phyloP scores from a whole-genome alignment of 441 rosid species.

The Flueggea neowawraea region DNA sequence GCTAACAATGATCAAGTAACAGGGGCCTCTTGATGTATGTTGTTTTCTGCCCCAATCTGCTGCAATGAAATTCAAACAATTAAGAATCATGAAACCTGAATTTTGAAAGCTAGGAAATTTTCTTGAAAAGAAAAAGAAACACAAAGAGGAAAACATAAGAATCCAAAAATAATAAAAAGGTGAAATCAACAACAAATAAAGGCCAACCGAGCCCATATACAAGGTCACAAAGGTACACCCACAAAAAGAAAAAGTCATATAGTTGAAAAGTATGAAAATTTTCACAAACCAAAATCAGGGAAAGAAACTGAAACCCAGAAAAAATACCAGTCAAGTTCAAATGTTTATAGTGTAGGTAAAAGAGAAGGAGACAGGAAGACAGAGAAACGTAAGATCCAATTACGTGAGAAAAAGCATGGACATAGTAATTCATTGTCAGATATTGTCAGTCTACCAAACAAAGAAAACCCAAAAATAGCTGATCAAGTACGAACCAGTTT shows the following conservation, averaged over 20 bases:
- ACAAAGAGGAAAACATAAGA: too few species aligned
- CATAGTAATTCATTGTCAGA: not conserved
- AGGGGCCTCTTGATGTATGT: slow-evolving; percentile 1
- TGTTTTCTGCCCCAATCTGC: slow-evolving; percentile 19
- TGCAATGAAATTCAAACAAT: slow-evolving; percentile 20
- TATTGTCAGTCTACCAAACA: not conserved
- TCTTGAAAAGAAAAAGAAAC: not conserved
- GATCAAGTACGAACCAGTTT: not conserved
- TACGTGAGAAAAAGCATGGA: not conserved
- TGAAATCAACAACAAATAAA: not conserved
- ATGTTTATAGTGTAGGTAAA: not conserved
- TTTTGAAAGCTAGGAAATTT: not conserved
- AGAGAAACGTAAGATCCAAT: too few species aligned
- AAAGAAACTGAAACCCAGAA: not conserved
- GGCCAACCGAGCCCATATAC: not conserved
- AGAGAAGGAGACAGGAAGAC: not conserved
- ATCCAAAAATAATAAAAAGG: not conserved
- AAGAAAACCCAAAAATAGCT: not conserved
- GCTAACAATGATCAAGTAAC: slow-evolving; percentile 7
- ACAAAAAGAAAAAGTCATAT: not conserved
- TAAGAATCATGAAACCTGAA: slow-evolving; percentile 9
- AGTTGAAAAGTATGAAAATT: not conserved
- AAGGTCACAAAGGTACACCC: not conserved
- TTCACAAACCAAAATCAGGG: not conserved
- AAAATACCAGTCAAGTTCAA: not conserved